These are phyloP conservation scores for Ormosia emarginata DNA, from an alignment of 306 rosid species.

Conservation along the genomic window DNA sequence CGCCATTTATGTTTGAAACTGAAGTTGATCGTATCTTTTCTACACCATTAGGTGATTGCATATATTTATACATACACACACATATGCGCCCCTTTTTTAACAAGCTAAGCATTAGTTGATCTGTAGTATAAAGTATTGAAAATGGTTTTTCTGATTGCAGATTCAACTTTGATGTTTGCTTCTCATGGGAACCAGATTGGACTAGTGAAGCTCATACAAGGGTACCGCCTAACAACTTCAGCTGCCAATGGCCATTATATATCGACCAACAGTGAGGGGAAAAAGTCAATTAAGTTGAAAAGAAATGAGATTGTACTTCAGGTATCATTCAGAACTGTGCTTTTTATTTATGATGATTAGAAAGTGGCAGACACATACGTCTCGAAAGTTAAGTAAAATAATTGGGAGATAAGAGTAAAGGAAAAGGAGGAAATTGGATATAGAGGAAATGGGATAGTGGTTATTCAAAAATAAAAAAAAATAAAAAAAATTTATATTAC, in stretches of 20 bases:
- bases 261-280: constrained; percentile 78
- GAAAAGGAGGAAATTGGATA: constrained; percentile 4
- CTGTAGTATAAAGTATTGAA: constrained; percentile 34
- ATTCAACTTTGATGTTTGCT: constrained; percentile 87
- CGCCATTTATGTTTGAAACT: constrained; percentile 76
- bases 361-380: background rate
- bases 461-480: no score
- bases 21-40: constrained; percentile 89
- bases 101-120: background rate
- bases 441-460: background rate
- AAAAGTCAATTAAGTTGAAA: constrained; percentile 78
- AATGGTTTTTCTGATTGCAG: constrained; percentile 46
- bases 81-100: background rate
- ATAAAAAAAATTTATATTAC: no score
- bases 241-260: constrained; percentile 60
- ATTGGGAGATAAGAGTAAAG: background rate
- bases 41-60: constrained; percentile 74
- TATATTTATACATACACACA: background rate
- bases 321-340: constrained; percentile 44
- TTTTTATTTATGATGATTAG: background rate
- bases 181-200: constrained; percentile 92
- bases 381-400: background rate
- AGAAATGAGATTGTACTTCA: constrained; percentile 82
- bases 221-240: constrained; percentile 70
- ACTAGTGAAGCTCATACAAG: constrained; percentile 81